Percentiles rank a stretch among this genome's conserved stretches.
Evolutionary conservation across 2,329 filamentous ascomycete genomes (phyloP).

Genomic region (Colletotrichum liaoningense): DNA sequence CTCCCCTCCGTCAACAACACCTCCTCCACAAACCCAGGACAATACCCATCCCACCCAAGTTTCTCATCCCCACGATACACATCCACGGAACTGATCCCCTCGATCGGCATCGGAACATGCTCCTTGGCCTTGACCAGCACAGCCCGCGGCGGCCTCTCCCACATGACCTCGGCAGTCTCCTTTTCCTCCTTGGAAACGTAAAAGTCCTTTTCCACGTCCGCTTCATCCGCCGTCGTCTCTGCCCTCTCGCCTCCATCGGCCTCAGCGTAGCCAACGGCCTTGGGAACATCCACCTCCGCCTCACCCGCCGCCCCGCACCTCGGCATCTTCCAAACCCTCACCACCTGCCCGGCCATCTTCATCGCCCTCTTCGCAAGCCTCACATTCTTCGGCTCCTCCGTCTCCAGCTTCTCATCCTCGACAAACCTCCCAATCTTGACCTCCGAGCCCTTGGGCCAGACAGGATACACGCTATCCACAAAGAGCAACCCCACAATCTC

Average conservation of each 20-base stretch:
- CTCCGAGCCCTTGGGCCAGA: constrained; percentile 32
- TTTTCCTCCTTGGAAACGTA: constrained; percentile 18
- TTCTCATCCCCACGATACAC: constrained; percentile 51
- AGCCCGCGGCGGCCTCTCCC: constrained; percentile 49
- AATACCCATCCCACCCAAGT: constrained; percentile 63
- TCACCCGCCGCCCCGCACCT: constrained; percentile 41
- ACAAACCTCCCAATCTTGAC: constrained; percentile 28
- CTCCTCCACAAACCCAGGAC: constrained; percentile 54
- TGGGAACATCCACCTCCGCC: neutral
- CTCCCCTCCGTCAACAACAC: constrained; percentile 63
- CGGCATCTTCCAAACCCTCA: constrained; percentile 54
- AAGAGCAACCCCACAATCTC: constrained; percentile 62
- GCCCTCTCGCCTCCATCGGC: neutral
- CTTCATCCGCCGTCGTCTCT: neutral
- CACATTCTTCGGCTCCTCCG: constrained; percentile 44
- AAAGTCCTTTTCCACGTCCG: constrained; percentile 2
- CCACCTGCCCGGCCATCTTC: constrained; percentile 53
- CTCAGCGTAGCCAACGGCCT: neutral
- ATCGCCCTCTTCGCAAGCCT: constrained; percentile 53
- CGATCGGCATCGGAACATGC: constrained; percentile 47
- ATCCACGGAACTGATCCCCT: constrained; percentile 52
- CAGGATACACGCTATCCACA: constrained; percentile 61
- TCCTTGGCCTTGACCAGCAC: constrained; percentile 59
- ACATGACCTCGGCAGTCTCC: constrained; percentile 35
- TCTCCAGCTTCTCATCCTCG: constrained; percentile 43